Evolutionary conservation across 352 stramenopile species (phyloP), one percentile per base, ranked within the genome.

Genomic region (Blastocystis sp.): DNA sequence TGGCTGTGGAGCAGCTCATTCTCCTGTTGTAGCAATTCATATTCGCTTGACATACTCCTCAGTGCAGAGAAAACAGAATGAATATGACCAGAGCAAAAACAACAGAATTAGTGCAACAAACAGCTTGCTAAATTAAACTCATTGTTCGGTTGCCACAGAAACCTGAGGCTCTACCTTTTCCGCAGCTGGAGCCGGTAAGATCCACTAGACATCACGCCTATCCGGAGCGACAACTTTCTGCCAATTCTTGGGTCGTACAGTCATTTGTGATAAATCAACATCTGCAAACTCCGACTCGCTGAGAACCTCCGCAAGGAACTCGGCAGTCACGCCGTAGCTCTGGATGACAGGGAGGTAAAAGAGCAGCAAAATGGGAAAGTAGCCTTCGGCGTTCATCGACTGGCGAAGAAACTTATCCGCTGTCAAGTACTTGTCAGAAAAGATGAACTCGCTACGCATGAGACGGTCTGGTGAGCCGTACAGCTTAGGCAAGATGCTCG

Each of bases 341-440:
- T 88, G 77, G 56, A 88, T 76, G 37, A 59, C 56, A n/a, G 77
- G 77, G 70, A 88, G 68, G 29, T 55, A 79, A 8, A 79, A 41
- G 43, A 88, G 66, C 45, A 88, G 62, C 26, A 34, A 47, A 45
- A 88, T 61, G 55, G 77, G 77, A 43, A 88, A 79, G 26, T 88
- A 88, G 37, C 77, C 77, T 43, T 88, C 77, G 43, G 70, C 66
- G 41, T 88, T 59, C 53, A 88, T 88, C n/a, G 75, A 88, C 29
- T 43, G 77, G 47, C 77, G 77, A 26, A 88, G 26, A 54, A 88
- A 88, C 34, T 54, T 84, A 43, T 84, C 73, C 26, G 34, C 54
- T 9, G 50, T 47, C 7, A 84, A n/a, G 55, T 84, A 84, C 53
- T 84, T 84, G 9, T 84, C 73, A 11, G 73, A 84, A 45, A 84